Conservation (phyloP, 2,329 filamentous ascomycete species). For the Sordariomycetes sp. region DNA sequence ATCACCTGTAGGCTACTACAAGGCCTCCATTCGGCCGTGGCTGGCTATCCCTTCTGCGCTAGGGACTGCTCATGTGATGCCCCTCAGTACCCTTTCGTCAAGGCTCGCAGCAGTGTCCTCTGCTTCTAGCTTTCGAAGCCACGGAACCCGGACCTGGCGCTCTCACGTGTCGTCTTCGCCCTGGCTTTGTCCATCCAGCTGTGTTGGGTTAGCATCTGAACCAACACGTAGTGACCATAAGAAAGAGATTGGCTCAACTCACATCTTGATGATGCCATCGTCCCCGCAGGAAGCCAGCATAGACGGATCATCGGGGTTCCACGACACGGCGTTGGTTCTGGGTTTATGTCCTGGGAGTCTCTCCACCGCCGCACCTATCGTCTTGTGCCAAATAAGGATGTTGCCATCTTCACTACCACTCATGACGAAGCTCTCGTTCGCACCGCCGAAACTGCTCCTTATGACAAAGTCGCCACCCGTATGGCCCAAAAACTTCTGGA, state of each 20-base stretch:
- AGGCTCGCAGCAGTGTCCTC: too few relatives aligned
- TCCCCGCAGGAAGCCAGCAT: conserved; percentile 91
- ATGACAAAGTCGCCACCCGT: conserved; percentile 72
- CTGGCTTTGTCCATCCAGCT: conserved; percentile 3
- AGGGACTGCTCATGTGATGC: too few relatives aligned
- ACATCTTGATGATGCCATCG: conserved; percentile 80
- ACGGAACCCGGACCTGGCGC: not conserved
- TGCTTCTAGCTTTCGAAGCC: not conserved
- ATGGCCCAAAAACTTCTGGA: conserved; percentile 69
- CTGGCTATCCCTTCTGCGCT: too few relatives aligned
- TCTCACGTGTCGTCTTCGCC: not conserved
- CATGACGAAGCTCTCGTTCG: conserved; percentile 82
- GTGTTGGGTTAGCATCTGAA: not conserved
- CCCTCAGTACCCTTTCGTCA: too few relatives aligned
- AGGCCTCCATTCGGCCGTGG: too few relatives aligned
- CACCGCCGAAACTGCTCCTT: conserved; percentile 75
- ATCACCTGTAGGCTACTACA: too few relatives aligned
- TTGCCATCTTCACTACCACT: conserved; percentile 77
- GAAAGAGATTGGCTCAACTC: conserved; percentile 25
- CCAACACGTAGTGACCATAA: not conserved
- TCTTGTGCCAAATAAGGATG: conserved; percentile 87
- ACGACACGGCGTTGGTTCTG: conserved; percentile 79
- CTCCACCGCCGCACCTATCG: conserved; percentile 67
- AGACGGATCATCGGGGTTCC: conserved; percentile 75
- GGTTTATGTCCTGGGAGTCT: conserved; percentile 64